These are phyloP conservation scores for Globisporangium cystogenes DNA, from an alignment of 352 stramenopile species.

Conservation along the genomic window DNA sequence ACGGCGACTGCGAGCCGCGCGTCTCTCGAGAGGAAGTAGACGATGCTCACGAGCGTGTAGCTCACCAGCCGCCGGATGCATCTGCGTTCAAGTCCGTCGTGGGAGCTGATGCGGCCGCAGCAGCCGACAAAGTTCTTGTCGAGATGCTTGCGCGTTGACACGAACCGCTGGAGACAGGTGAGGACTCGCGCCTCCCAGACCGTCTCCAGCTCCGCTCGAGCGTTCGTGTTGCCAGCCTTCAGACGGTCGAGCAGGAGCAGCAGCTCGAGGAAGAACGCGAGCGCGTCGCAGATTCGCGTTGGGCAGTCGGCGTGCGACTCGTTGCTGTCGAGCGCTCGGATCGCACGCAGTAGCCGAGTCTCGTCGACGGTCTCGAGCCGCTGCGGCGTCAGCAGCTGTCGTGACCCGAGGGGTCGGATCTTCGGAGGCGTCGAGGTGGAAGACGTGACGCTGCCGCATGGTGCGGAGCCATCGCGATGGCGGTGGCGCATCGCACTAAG, in stretches of 20 bases:
- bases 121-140: conserved; percentile 3
- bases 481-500: no score
- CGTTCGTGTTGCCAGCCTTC: background rate
- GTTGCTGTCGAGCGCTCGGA: conserved; percentile 31
- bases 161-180: conserved; percentile 30
- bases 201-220: conserved; percentile 19
- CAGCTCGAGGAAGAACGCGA: conserved; percentile 27
- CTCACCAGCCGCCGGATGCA: conserved; percentile 24
- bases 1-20: conserved; percentile 22
- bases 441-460: no score
- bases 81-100: background rate
- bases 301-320: background rate
- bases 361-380: conserved; percentile 14
- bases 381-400: no score
- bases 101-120: conserved; percentile 4
- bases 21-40: conserved; percentile 35
- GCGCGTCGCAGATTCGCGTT: conserved; percentile 8
- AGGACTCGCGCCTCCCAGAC: conserved; percentile 30
- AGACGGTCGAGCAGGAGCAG: conserved; percentile 16
- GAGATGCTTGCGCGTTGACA: conserved; percentile 8
- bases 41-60: conserved; percentile 23
- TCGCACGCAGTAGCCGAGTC: conserved; percentile 26
- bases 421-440: no score
- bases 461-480: no score
- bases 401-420: no score